A percentile compares a stretch with the other conserved stretches of the same genome.
phyloP scores from a whole-genome alignment of 2,329 filamentous ascomycete genomes.

The Teratosphaeria epicoccoides region DNA sequence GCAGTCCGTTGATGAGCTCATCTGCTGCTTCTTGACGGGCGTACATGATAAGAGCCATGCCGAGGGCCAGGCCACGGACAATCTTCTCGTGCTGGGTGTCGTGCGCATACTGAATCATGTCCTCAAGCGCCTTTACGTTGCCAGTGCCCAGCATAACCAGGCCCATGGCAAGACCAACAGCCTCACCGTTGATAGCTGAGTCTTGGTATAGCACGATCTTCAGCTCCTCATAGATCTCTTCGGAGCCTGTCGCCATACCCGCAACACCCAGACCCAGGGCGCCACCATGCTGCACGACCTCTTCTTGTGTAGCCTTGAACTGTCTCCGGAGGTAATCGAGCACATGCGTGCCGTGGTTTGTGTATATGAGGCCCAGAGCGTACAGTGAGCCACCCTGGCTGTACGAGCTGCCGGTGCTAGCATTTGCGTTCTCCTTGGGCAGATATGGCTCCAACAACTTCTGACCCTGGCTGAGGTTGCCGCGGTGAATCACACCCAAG shows the following conservation, averaged over 20 bases:
- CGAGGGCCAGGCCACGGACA: constrained; percentile 84
- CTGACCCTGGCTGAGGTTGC: constrained; percentile 84
- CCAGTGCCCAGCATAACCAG: constrained; percentile 98
- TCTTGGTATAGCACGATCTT: constrained; percentile 83
- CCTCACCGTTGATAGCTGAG: constrained; percentile 92
- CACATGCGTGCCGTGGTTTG: constrained; percentile 90
- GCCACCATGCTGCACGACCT: constrained; percentile 94
- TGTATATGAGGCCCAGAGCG: constrained; percentile 90
- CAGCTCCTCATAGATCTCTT: constrained; percentile 82
- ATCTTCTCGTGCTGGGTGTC: constrained; percentile 99
- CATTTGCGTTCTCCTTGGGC: constrained; percentile 63
- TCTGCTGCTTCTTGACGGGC: constrained; percentile 90
- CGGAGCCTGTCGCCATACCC: constrained; percentile 90
- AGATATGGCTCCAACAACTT: constrained; percentile 93
- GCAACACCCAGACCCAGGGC: constrained; percentile 91
- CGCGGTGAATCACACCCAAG: constrained; percentile 89
- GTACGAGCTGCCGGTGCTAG: constrained; percentile 69
- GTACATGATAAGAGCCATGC: constrained; percentile 98
- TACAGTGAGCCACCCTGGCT: constrained; percentile 94
- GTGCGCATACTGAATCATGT: constrained; percentile 96
- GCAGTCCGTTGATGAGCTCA: constrained; percentile 81
- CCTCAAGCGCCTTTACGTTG: constrained; percentile 81
- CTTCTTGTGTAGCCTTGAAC: constrained; percentile 67
- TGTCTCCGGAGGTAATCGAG: constrained; percentile 67
- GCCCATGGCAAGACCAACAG: constrained; percentile 90